Evolutionary conservation across 768 basidiomycete species (phyloP).

Genomic region (Scleroderma citrinum): DNA sequence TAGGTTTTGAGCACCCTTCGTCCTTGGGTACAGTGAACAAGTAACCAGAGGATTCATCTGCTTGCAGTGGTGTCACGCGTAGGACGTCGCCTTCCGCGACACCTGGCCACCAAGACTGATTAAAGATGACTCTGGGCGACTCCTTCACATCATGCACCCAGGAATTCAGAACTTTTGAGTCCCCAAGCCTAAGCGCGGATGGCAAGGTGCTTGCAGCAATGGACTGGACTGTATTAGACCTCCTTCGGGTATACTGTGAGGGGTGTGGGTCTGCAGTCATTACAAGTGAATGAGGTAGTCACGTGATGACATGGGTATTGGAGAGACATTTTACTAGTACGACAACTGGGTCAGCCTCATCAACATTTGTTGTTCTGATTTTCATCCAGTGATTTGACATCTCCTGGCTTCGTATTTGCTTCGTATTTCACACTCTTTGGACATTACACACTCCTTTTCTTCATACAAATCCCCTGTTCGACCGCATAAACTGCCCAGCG

Average conservation of each 20-base stretch:
- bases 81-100: slow-evolving; percentile 72
- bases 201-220: slow-evolving; percentile 43
- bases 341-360: not conserved
- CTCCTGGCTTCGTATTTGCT: not conserved
- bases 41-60: slow-evolving; percentile 40
- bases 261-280: slow-evolving; percentile 61
- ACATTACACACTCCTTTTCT: slow-evolving; percentile 18
- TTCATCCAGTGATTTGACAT: not conserved
- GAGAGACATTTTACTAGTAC: not conserved
- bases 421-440: slow-evolving; percentile 19
- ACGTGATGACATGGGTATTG: not conserved
- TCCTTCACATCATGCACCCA: slow-evolving; percentile 76
- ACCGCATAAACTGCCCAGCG: not conserved
- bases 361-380: slow-evolving; percentile 4
- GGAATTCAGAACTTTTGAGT: slow-evolving; percentile 53
- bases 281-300: not conserved
- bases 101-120: slow-evolving; percentile 73
- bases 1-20: slow-evolving; percentile 52
- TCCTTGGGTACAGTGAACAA: slow-evolving; percentile 66
- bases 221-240: slow-evolving; percentile 74
- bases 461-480: not conserved
- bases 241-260: slow-evolving; percentile 48
- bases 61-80: slow-evolving; percentile 39
- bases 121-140: slow-evolving; percentile 54
- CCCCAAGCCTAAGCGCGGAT: slow-evolving; percentile 53